Conservation (phyloP, 768 basidiomycete species). For the Candolleomyces efflorescens region DNA sequence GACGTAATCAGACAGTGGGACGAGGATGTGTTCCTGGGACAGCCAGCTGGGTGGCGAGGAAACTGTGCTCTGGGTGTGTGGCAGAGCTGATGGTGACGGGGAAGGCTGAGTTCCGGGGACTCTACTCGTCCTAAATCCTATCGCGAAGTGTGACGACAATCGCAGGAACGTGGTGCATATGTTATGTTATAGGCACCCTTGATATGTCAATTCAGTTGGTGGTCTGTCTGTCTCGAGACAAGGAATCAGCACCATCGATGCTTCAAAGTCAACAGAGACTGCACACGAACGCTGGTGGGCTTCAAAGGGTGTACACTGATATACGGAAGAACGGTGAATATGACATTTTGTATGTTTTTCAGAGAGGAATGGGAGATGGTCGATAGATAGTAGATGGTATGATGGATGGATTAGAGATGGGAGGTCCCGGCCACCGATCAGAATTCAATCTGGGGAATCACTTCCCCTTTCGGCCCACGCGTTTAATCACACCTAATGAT, state of each 20-base stretch:
- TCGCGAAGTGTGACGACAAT: not conserved
- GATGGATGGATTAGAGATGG: too few relatives aligned
- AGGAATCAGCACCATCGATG: not conserved
- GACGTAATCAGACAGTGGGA: too few relatives aligned
- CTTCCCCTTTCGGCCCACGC: not conserved
- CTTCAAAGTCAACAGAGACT: not conserved
- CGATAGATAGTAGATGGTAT: not conserved
- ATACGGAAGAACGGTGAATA: constrained; percentile 9
- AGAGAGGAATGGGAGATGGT: not conserved
- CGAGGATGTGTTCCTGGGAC: too few relatives aligned
- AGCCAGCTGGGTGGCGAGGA: too few relatives aligned
- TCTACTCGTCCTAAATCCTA: not conserved
- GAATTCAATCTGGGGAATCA: not conserved
- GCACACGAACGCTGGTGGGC: not conserved
- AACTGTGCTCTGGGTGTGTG: too few relatives aligned
- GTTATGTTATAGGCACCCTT: not conserved
- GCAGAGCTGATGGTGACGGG: too few relatives aligned
- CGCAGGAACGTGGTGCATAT: constrained; percentile 1
- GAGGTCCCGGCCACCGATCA: too few relatives aligned
- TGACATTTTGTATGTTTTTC: not conserved
- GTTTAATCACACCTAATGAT: too few relatives aligned
- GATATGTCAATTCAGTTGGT: not conserved
- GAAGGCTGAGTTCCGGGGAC: too few relatives aligned
- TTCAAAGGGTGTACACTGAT: not conserved
- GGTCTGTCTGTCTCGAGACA: not conserved